phyloP scores from a whole-genome alignment of 2,329 filamentous ascomycete species.

The Cladophialophora carrionii region DNA sequence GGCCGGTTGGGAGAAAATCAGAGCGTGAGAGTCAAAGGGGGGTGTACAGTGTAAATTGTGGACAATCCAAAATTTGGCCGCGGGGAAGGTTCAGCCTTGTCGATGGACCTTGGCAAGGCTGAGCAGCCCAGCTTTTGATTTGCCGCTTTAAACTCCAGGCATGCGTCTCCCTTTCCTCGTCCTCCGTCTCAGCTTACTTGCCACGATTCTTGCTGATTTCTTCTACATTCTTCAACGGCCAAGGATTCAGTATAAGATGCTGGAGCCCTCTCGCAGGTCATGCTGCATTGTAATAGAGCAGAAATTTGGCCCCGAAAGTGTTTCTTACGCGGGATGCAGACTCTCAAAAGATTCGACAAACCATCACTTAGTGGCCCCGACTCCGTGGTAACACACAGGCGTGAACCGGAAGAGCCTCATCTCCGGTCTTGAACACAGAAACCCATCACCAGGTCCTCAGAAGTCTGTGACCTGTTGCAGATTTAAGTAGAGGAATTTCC shows the following conservation, averaged over 20 bases:
- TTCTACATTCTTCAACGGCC: not conserved
- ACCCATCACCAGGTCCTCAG: not conserved
- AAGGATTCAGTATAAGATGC: not conserved
- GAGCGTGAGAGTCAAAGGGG: not conserved
- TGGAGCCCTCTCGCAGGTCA: not conserved
- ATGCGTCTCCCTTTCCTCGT: not conserved
- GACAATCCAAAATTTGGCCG: conserved; percentile 8
- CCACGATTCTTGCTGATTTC: conserved; percentile 17
- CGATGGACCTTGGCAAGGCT: conserved; percentile 1
- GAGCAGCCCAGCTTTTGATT: not conserved
- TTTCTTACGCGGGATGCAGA: not conserved
- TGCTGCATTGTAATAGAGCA: not conserved
- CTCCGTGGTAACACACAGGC: not conserved
- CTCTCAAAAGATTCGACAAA: not conserved
- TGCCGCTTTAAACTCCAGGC: not conserved
- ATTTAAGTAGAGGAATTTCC: not conserved
- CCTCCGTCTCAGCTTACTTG: conserved; percentile 13
- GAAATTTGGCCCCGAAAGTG: not conserved
- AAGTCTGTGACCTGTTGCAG: not conserved
- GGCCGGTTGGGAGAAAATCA: not conserved
- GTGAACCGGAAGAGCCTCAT: not conserved
- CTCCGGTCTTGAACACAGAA: not conserved
- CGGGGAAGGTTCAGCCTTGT: conserved; percentile 15
- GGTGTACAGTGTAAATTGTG: not conserved
- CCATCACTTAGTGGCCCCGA: not conserved